Conservation (phyloP, 495 filamentous ascomycete species). For the Xylaria castorea region DNA sequence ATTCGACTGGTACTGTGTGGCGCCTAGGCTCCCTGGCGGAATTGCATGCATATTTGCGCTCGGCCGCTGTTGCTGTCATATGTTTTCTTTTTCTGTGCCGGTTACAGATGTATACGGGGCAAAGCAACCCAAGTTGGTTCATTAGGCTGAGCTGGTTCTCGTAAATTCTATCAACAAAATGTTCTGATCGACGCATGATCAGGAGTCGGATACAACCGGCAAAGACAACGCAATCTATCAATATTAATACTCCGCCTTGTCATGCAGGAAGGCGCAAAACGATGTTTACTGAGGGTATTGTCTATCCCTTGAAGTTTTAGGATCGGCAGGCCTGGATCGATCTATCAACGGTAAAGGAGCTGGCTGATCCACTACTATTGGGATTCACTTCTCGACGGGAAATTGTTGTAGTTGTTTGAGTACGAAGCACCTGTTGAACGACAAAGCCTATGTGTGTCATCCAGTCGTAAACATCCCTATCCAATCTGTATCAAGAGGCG, state of each 20-base stretch:
- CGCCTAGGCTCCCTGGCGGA: slow-evolving; percentile 15
- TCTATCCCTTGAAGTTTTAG: neutral
- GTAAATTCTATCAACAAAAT: neutral
- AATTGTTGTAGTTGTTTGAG: neutral
- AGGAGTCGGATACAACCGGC: neutral
- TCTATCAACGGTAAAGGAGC: neutral
- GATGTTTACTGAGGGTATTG: neutral
- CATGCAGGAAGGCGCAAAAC: neutral
- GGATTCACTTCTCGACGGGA: neutral
- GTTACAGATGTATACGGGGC: slow-evolving; percentile 4
- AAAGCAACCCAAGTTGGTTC: neutral
- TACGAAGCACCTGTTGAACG: neutral
- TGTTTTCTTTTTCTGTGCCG: slow-evolving; percentile 16
- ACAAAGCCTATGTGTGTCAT: neutral
- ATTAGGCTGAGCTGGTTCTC: slow-evolving; percentile 8
- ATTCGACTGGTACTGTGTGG: slow-evolving; percentile 6
- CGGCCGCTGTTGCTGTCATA: neutral
- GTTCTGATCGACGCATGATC: slow-evolving; percentile 16
- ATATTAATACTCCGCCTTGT: slow-evolving; percentile 8
- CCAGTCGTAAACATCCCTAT: neutral
- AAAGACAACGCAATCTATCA: neutral
- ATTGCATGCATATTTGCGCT: slow-evolving; percentile 26
- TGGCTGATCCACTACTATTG: neutral
- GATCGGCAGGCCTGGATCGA: slow-evolving; percentile 13
- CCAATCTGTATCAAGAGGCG: neutral